phyloP scores from a whole-genome alignment of 495 filamentous ascomycete genomes.

The Xylaria nigripes region DNA sequence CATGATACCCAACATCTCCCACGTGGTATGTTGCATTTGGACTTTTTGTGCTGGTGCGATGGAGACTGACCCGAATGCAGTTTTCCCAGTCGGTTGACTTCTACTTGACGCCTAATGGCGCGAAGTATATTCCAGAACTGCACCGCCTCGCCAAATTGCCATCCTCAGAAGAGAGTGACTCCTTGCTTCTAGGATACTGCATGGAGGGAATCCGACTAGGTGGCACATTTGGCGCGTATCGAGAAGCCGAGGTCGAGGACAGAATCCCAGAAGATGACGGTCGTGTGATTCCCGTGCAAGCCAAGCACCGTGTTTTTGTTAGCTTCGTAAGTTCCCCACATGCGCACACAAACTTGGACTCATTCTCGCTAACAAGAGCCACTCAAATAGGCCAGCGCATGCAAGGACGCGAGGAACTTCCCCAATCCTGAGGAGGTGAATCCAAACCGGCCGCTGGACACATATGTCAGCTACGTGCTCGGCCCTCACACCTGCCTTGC shows the following conservation, averaged over 20 bases:
- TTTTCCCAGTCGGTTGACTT: constrained; percentile 73
- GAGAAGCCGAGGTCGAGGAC: constrained; percentile 38
- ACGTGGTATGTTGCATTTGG: constrained; percentile 39
- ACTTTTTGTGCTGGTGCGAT: background rate
- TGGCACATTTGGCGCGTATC: constrained; percentile 43
- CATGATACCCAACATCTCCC: constrained; percentile 59
- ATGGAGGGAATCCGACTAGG: constrained; percentile 46
- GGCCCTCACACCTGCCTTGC: constrained; percentile 58
- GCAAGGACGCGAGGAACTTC: constrained; percentile 55
- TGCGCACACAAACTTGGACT: background rate
- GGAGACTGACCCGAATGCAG: constrained; percentile 14
- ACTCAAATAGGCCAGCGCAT: constrained; percentile 45
- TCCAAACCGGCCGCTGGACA: constrained; percentile 57
- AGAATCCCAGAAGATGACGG: constrained; percentile 45
- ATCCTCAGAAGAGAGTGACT: constrained; percentile 25
- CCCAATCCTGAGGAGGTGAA: constrained; percentile 59
- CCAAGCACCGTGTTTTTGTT: constrained; percentile 39
- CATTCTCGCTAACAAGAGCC: constrained; percentile 36
- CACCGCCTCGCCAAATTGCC: constrained; percentile 41
- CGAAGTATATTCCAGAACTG: constrained; percentile 50
- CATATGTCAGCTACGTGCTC: constrained; percentile 59
- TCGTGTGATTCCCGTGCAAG: constrained; percentile 32
- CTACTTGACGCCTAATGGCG: constrained; percentile 53
- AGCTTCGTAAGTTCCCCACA: constrained; percentile 44
- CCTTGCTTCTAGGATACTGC: constrained; percentile 42